phyloP scores from a whole-genome alignment of 176 grass and related monocot genomes.

The Lolium multiflorum region DNA sequence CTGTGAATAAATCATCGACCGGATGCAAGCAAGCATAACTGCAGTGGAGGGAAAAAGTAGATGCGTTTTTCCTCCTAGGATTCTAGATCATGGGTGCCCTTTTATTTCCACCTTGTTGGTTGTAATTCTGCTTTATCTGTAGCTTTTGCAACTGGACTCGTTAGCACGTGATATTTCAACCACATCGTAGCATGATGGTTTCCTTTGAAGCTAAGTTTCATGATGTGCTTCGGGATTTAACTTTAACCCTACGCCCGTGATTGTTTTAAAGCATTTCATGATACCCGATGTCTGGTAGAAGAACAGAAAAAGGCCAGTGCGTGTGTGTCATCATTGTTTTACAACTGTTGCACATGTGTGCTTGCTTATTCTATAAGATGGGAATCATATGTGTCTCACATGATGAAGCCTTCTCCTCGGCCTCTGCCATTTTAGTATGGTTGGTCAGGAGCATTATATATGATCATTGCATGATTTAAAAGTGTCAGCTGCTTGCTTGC shows the following conservation, averaged over 20 bases:
- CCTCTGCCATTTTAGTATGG: not conserved
- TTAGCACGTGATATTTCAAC: constrained; percentile 31
- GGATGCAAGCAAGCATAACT: not conserved
- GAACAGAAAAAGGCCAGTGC: not conserved
- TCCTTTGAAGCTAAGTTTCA: not conserved
- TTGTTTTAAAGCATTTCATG: not conserved
- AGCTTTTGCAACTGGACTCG: constrained; percentile 34
- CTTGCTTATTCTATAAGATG: constrained; percentile 29
- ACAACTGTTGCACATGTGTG: constrained; percentile 2
- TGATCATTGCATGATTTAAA: constrained; percentile 21
- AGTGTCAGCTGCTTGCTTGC: constrained; percentile 3
- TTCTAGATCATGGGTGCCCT: constrained; percentile 38
- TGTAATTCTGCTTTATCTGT: constrained; percentile 56
- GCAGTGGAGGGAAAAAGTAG: constrained; percentile 9
- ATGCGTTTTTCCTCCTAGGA: constrained; percentile 39
- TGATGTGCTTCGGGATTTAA: constrained; percentile 22
- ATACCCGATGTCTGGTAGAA: not conserved
- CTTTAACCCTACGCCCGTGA: not conserved
- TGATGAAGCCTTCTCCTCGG: constrained; percentile 23
- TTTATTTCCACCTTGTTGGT: constrained; percentile 35
- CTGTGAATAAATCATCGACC: constrained; percentile 64
- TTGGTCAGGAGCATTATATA: constrained; percentile 22
- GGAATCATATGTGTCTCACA: constrained; percentile 25
- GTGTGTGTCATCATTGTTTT: not conserved
- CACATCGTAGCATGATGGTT: constrained; percentile 18